A percentile compares a stretch with the other conserved stretches of the same genome.
These are phyloP conservation scores for Mycena kentingensis DNA, from an alignment of 768 basidiomycete species.

Conservation along the genomic window DNA sequence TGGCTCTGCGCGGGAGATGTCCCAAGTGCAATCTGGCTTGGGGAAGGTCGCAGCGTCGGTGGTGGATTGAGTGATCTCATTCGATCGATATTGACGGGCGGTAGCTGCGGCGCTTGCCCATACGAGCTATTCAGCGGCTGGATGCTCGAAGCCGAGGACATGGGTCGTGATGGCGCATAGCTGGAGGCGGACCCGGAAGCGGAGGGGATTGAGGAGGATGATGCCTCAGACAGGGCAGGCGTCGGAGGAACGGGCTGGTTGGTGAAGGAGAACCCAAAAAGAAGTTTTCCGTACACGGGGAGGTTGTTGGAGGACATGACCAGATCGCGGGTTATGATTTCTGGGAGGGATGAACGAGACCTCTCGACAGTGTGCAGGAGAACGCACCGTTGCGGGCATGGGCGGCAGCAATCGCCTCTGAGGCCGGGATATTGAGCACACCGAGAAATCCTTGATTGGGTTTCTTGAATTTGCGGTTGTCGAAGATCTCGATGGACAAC, in stretches of 20 bases:
- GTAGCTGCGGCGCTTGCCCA: constrained; percentile 7
- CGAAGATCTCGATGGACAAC: constrained; percentile 85
- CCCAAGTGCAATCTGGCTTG: constrained; percentile 29
- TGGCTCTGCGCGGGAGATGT: constrained; percentile 30
- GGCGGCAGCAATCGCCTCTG: constrained; percentile 55
- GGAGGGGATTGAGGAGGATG: constrained; percentile 14
- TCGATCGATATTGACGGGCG: constrained; percentile 17
- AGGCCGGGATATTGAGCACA: constrained; percentile 55
- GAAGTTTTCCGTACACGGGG: constrained; percentile 80
- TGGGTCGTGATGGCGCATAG: constrained; percentile 8
- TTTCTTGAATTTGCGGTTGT: constrained; percentile 85
- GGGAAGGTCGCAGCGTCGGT: constrained; percentile 28
- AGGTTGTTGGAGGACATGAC: constrained; percentile 74
- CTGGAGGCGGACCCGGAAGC: not conserved
- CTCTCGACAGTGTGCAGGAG: constrained; percentile 17
- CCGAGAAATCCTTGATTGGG: constrained; percentile 81
- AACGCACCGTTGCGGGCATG: constrained; percentile 46
- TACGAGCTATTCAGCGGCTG: constrained; percentile 5
- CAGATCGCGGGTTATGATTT: constrained; percentile 74
- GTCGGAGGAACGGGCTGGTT: constrained; percentile 33
- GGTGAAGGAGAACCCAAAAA: constrained; percentile 59
- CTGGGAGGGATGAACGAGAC: constrained; percentile 37
- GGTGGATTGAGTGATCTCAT: constrained; percentile 17
- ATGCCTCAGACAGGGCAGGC: constrained; percentile 21
- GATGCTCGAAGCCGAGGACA: constrained; percentile 10